Base-by-base conservation (phyloP, 2,329 filamentous ascomycete species). In the Dendryphion nanum region DNA sequence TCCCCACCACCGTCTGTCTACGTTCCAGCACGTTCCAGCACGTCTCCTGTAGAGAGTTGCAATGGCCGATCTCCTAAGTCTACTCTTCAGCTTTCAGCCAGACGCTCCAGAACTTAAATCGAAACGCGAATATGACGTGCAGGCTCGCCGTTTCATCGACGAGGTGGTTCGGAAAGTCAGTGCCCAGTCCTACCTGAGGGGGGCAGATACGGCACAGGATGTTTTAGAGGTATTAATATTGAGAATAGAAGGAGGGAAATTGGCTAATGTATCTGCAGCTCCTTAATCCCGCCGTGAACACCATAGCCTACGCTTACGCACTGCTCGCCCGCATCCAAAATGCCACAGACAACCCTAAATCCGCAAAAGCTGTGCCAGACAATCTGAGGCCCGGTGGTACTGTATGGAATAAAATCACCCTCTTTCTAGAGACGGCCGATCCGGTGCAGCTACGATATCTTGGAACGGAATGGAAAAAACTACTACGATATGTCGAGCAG, bases 281-380 rank as follows among this genome's bases (percentile, higher is more conserved):
- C 21, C 64, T 82, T 41, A 71, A 83, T 49, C 80, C 82, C 15
- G 61, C 72, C 6, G 60, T 71, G 26, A 79, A 85, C 57, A 76
- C 77, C 14, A 70, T 84, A 44, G 69, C 77, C 6, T 85, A 82
- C 60, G 64, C 81, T 34, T 74, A 71, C 44, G 67, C 77, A 32
- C 68, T 85, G 24, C 60, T 70, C 32, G 67, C 71, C 20, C 71
- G 74, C 44, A 69, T 79, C 39, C 57, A 67, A 26, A 59, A 42
- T 18, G 44, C 29, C 21, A 54, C 20, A 56, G 67, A 51, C 60
- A 67, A 50, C 59, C 55, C 38, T 45, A 61, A 37, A 31, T 41
- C 16, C 48, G 50, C 37, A 48, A 66, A 61, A 40, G 48, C 49
- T 20, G 50, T 68, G 5, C 57, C 68, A 6, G 64, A 69, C 6